phyloP scores from a whole-genome alignment of 306 rosid genomes.

The Cyamopsis tetragonoloba region DNA sequence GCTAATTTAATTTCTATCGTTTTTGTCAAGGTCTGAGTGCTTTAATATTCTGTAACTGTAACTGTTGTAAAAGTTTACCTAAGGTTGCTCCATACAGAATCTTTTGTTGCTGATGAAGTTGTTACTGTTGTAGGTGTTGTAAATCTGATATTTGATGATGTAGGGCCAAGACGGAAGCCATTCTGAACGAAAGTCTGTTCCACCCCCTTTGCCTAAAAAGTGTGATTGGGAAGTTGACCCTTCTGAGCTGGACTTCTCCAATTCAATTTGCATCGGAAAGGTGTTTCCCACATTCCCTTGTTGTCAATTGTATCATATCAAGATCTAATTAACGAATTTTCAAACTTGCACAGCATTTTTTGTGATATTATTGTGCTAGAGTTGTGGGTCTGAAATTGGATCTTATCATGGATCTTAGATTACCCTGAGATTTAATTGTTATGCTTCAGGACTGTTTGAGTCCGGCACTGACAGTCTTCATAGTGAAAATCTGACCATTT shows the following conservation, averaged over 20 bases:
- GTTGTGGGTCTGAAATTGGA: neutral
- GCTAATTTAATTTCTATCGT: neutral
- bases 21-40: neutral
- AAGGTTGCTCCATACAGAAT: neutral
- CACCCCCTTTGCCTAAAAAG: conserved; percentile 84
- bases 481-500: neutral
- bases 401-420: conserved; percentile 2
- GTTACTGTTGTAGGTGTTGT: neutral
- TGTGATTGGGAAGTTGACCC: conserved; percentile 99
- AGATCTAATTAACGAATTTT: neutral
- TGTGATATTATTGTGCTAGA: conserved; percentile 13
- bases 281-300: conserved; percentile 33
- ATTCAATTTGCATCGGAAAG: conserved; percentile 77
- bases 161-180: conserved; percentile 97
- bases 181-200: conserved; percentile 63
- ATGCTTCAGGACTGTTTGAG: conserved; percentile 10
- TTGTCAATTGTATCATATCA: neutral
- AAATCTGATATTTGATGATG: conserved; percentile 23
- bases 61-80: neutral
- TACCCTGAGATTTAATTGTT: neutral
- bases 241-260: conserved; percentile 80
- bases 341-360: neutral
- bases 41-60: neutral
- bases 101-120: neutral
- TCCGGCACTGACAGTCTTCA: neutral